Evolutionary conservation across 2,329 filamentous ascomycete genomes (phyloP).

Genomic region (Xylaria sp.): DNA sequence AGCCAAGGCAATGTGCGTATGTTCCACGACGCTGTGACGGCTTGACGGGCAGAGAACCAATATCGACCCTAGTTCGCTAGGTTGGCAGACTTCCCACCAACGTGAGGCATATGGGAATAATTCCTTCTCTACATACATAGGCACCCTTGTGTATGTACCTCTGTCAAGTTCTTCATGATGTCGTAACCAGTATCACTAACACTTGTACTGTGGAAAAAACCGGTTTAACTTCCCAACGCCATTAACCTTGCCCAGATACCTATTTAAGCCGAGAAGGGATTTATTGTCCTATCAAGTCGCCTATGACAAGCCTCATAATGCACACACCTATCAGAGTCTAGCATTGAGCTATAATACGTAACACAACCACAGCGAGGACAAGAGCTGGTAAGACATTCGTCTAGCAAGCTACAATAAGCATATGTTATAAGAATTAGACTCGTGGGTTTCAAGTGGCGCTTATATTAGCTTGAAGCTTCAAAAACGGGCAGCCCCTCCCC

Average conservation of each 20-base stretch:
- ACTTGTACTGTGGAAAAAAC: neutral
- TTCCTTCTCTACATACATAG: slow-evolving; percentile 18
- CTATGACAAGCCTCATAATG: neutral
- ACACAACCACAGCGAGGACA: slow-evolving; percentile 11
- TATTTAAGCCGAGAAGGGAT: neutral
- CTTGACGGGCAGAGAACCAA: slow-evolving; percentile 16
- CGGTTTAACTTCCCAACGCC: neutral
- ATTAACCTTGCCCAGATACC: neutral
- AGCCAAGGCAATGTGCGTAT: slow-evolving; percentile 21
- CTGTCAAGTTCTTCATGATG: slow-evolving; percentile 10
- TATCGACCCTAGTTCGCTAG: slow-evolving; percentile 1
- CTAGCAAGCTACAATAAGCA: neutral
- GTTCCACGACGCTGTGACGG: slow-evolving; percentile 16
- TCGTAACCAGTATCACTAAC: slow-evolving; percentile 18
- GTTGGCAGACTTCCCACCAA: slow-evolving; percentile 8
- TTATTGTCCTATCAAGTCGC: too few species aligned
- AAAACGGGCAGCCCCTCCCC: slow-evolving; percentile 25
- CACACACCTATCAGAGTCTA: too few species aligned
- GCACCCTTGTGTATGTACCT: slow-evolving; percentile 3
- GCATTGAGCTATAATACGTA: too few species aligned
- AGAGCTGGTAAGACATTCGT: slow-evolving; percentile 9
- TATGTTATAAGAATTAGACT: slow-evolving; percentile 8
- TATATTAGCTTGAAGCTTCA: slow-evolving; percentile 3
- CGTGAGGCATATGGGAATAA: slow-evolving; percentile 9
- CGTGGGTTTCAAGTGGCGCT: slow-evolving; percentile 2